Conservation (phyloP, 2,329 filamentous ascomycete genomes). For the Daldinia eschscholtzii region DNA sequence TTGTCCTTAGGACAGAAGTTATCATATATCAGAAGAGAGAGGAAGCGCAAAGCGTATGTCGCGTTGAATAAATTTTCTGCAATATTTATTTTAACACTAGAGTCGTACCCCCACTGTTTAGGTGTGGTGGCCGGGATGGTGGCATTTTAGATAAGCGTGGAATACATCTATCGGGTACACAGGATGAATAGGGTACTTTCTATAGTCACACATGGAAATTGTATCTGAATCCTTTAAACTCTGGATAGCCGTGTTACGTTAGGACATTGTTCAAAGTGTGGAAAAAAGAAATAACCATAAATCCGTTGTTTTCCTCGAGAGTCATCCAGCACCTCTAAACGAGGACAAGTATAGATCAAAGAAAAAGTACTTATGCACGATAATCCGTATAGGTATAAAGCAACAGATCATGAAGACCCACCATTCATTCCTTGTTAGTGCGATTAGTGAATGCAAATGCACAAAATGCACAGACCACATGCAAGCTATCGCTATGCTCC, state of each 20-base stretch:
- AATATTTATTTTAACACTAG: slow-evolving; percentile 6
- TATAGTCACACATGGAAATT: background rate
- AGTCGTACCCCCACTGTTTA: slow-evolving; percentile 1
- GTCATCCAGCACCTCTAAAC: background rate
- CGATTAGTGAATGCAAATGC: background rate
- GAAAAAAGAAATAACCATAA: background rate
- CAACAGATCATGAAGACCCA: slow-evolving; percentile 8
- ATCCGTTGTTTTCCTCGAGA: background rate
- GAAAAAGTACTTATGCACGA: background rate
- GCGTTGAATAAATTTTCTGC: slow-evolving; percentile 4
- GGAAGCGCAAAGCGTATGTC: background rate
- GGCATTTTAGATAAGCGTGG: background rate
- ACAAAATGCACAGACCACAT: slow-evolving; percentile 26
- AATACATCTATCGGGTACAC: background rate
- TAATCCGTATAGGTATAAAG: background rate
- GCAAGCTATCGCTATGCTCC: slow-evolving; percentile 25
- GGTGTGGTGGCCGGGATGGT: background rate
- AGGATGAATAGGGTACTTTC: background rate
- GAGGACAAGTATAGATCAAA: background rate
- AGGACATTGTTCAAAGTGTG: background rate
- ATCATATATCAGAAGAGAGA: background rate
- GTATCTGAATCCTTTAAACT: background rate
- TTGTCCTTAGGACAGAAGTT: background rate
- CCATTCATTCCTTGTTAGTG: slow-evolving; percentile 6
- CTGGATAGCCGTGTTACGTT: background rate